Base-by-base conservation (phyloP, 2,329 filamentous ascomycete genomes). In the Stemphylium lycopersici region DNA sequence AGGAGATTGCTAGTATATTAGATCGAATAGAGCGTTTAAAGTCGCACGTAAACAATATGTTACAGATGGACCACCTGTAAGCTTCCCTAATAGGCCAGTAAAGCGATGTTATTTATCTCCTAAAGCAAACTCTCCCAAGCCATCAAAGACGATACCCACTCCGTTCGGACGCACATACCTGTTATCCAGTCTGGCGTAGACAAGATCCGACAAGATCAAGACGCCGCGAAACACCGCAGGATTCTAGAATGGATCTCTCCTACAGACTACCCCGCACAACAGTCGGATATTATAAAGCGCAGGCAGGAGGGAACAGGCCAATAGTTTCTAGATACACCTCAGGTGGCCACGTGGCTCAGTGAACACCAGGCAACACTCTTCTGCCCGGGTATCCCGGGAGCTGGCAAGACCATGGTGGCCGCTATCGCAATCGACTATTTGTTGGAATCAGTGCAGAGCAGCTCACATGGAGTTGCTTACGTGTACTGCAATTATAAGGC, bases 391-490 rank as follows among this genome's bases (percentile, higher is more conserved):
- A 78, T 80, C 11, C 79, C 79, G 0, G 80, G 81, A 3, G 77
- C 79, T 0, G 80, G 81, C 1, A 84, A 83, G 62, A 83, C 80
- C 0, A 79, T 81, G 3, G 47, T 80, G 0, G 64, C 77, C 0
- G 74, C 79, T 0, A 73, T 77, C 7, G 72, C 79, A 0, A 58
- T 83, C 0, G 70, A 83, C 2, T 8, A 80, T 16, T 65, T 84
- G 1, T 13, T n/a, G 4, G 48, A 20, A 0, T 33, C 29, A 2
- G 73, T 70, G 34, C 10, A 49, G 0, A 54, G 66, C 1, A 57
- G 74, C 12, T 0, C 12, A 1, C 39, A 77, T 26, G 76, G 76
- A 0, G 66, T 84, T 15, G 78, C 76, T 0, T 83, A 78, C 22
- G 18, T 38, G 0, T 84, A 80, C 45, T 81, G 75, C 65, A 77